phyloP scores from a whole-genome alignment of 2,329 filamentous ascomycete species.

The Paecilomyces sp. region DNA sequence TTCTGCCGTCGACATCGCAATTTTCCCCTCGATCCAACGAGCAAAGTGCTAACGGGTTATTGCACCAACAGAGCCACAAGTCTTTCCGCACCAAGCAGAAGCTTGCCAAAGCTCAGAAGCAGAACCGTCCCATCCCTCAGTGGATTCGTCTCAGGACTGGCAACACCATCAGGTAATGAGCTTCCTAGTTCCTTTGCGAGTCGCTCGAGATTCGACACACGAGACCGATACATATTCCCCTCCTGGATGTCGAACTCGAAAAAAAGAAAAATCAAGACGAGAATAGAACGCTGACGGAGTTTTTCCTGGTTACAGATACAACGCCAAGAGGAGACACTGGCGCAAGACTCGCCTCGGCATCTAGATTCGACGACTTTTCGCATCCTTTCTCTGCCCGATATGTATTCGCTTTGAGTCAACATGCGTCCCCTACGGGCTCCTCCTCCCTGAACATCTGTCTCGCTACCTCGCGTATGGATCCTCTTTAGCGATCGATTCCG shows the following conservation, averaged over 20 bases:
- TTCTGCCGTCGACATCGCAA: conserved; percentile 1
- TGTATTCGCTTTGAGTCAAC: not conserved
- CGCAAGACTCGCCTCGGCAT: conserved; percentile 99
- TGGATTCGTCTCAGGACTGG: conserved; percentile 98
- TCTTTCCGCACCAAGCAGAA: conserved; percentile 99
- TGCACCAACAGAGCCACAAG: conserved; percentile 78
- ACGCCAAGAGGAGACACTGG: conserved; percentile 99
- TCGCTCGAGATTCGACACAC: not conserved
- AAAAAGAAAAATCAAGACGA: not conserved
- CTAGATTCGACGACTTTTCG: conserved; percentile 51
- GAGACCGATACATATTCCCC: not conserved
- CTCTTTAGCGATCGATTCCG: not conserved
- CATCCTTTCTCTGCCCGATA: conserved; percentile 25
- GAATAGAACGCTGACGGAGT: not conserved
- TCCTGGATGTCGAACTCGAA: not conserved
- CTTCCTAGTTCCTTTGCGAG: conserved; percentile 1
- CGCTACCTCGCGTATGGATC: not conserved
- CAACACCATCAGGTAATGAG: conserved; percentile 96
- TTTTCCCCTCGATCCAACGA: not conserved
- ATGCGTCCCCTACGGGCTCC: not conserved
- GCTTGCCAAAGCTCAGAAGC: conserved; percentile 99
- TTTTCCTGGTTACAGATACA: conserved; percentile 64
- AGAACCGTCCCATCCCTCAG: conserved; percentile 99
- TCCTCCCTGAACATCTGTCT: not conserved
- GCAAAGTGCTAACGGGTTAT: not conserved